A percentile compares a stretch with the other conserved stretches of the same genome.
Evolutionary conservation across 805 yeast species (phyloP).

Genomic region (Myxozyma vanderwaltii): DNA sequence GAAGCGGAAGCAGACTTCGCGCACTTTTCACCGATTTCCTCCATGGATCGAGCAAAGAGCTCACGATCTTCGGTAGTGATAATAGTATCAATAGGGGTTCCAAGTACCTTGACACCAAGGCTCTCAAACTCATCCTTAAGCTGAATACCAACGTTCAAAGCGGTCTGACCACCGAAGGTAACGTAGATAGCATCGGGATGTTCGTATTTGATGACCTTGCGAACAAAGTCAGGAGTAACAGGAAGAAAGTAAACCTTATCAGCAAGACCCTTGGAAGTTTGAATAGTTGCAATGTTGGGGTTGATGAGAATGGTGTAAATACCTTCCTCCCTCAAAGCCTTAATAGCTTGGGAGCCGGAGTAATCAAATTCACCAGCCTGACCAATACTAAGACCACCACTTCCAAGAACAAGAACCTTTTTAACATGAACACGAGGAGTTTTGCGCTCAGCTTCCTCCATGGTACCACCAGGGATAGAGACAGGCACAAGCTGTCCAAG

Average conservation of each 20-base stretch:
- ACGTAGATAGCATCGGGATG: slow-evolving; percentile 96
- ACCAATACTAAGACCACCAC: slow-evolving; percentile 98
- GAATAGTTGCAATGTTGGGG: slow-evolving; percentile 98
- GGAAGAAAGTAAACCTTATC: slow-evolving; percentile 97
- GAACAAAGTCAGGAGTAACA: slow-evolving; percentile 94
- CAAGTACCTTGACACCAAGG: slow-evolving; percentile 90
- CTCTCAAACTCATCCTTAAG: slow-evolving; percentile 92
- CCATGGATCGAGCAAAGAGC: slow-evolving; percentile 91
- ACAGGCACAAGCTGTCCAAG: slow-evolving; percentile 64
- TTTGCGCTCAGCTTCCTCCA: slow-evolving; percentile 70
- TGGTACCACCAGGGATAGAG: slow-evolving; percentile 85
- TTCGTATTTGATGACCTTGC: slow-evolving; percentile 92
- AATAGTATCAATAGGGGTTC: slow-evolving; percentile 94
- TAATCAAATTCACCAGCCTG: slow-evolving; percentile 99
- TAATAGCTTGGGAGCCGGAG: slow-evolving; percentile 98
- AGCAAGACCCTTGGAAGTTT: slow-evolving; percentile 96
- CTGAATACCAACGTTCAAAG: slow-evolving; percentile 91
- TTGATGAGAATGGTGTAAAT: slow-evolving; percentile 93
- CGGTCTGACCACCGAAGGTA: slow-evolving; percentile 99
- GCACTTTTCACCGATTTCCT: slow-evolving; percentile 91
- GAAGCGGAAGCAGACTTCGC: slow-evolving; percentile 90
- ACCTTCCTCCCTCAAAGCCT: slow-evolving; percentile 97
- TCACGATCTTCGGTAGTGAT: slow-evolving; percentile 99
- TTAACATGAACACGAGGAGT: slow-evolving; percentile 81
- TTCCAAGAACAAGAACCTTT: slow-evolving; percentile 92